A percentile compares a stretch with the other conserved stretches of the same genome.
Evolutionary conservation across 2,329 filamentous ascomycete genomes (phyloP).

Genomic region (Epichloe amarillans): DNA sequence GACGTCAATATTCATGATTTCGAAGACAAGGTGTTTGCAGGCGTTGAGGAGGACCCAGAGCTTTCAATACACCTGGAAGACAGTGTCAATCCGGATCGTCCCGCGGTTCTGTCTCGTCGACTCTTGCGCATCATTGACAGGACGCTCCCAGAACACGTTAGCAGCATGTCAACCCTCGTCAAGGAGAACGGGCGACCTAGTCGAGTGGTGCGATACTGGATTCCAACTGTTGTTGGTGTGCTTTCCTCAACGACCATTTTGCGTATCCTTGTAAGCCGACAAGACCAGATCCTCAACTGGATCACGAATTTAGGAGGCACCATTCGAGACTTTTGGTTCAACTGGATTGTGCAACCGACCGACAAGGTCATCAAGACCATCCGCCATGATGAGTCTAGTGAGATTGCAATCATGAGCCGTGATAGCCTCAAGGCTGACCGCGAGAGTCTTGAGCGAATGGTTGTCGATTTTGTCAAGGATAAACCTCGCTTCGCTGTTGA

Average conservation of each 20-base stretch:
- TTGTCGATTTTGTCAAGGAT: slow-evolving; percentile 85
- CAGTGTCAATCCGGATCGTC: slow-evolving; percentile 31
- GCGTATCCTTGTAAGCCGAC: slow-evolving; percentile 59
- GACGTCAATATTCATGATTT: slow-evolving; percentile 50
- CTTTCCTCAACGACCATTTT: slow-evolving; percentile 82
- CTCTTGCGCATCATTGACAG: slow-evolving; percentile 55
- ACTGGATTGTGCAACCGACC: slow-evolving; percentile 85
- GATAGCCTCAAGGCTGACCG: slow-evolving; percentile 82
- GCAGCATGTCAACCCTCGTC: slow-evolving; percentile 41
- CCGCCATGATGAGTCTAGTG: slow-evolving; percentile 79
- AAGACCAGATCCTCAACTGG: slow-evolving; percentile 69
- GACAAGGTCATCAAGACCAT: slow-evolving; percentile 82
- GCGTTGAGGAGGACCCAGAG: slow-evolving; percentile 47
- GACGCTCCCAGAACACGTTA: slow-evolving; percentile 54
- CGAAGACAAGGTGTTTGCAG: slow-evolving; percentile 51
- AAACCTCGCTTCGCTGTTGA: slow-evolving; percentile 51
- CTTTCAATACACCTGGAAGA: slow-evolving; percentile 39
- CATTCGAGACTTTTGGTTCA: slow-evolving; percentile 79
- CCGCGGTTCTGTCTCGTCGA: slow-evolving; percentile 49
- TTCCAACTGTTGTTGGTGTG: slow-evolving; percentile 57
- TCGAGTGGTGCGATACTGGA: slow-evolving; percentile 71
- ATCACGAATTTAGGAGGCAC: slow-evolving; percentile 67
- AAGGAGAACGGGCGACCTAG: slow-evolving; percentile 62
- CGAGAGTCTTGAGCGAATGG: slow-evolving; percentile 91
- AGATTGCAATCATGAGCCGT: slow-evolving; percentile 93